A percentile compares a stretch with the other conserved stretches of the same genome.
These are phyloP conservation scores for Botrytis medusae DNA, from an alignment of 2,329 filamentous ascomycete species.

Conservation along the genomic window DNA sequence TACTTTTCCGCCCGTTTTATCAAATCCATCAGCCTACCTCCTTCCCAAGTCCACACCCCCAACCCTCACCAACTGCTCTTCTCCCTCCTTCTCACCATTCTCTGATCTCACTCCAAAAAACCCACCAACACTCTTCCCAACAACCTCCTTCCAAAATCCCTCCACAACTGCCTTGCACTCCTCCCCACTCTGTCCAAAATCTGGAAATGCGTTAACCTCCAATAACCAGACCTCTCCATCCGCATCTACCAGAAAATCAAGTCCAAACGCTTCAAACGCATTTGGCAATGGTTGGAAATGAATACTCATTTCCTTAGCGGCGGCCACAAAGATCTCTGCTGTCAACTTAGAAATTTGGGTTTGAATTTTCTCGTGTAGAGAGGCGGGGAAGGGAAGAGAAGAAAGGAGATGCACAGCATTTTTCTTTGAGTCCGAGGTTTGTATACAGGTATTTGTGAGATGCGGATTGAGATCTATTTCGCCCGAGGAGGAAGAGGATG, in stretches of 20 bases:
- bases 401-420: slow-evolving; percentile 75
- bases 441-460: slow-evolving; percentile 94
- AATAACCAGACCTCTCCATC: slow-evolving; percentile 66
- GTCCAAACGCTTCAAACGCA: slow-evolving; percentile 86
- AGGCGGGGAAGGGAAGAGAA: slow-evolving; percentile 49
- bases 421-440: slow-evolving; percentile 55
- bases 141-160: slow-evolving; percentile 73
- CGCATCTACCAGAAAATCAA: slow-evolving; percentile 83
- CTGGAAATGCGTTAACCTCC: slow-evolving; percentile 94
- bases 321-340: slow-evolving; percentile 80
- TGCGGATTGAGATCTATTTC: slow-evolving; percentile 65
- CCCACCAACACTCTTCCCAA: slow-evolving; percentile 63
- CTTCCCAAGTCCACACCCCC: slow-evolving; percentile 40
- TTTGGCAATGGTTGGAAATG: slow-evolving; percentile 91
- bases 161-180: slow-evolving; percentile 70
- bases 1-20: neutral
- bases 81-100: slow-evolving; percentile 35
- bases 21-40: neutral
- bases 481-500: slow-evolving; percentile 28
- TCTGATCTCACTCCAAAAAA: slow-evolving; percentile 59
- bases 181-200: slow-evolving; percentile 87
- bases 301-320: slow-evolving; percentile 76
- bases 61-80: slow-evolving; percentile 49
- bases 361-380: slow-evolving; percentile 60
- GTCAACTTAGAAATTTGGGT: slow-evolving; percentile 72